Evolutionary conservation across 2,329 filamentous ascomycete genomes (phyloP).

Genomic region (Fusarium caatingaense): DNA sequence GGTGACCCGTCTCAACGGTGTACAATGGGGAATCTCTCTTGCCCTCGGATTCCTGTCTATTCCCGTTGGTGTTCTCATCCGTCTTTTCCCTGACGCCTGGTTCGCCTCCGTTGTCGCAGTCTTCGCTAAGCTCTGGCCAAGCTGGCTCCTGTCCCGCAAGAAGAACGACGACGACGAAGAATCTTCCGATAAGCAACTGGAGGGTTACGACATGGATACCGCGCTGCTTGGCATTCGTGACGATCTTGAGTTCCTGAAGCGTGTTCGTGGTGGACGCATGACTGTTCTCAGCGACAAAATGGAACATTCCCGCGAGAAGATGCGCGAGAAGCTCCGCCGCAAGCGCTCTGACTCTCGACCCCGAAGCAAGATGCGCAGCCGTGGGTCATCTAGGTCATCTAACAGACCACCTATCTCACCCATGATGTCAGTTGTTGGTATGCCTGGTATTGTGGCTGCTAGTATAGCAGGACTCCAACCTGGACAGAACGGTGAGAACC

Average conservation of each 20-base stretch:
- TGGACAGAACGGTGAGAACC: slow-evolving; percentile 23
- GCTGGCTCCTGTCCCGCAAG: slow-evolving; percentile 32
- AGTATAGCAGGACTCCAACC: slow-evolving; percentile 32
- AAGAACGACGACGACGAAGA: slow-evolving; percentile 31
- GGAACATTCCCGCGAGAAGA: slow-evolving; percentile 31
- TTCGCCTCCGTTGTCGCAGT: slow-evolving; percentile 35
- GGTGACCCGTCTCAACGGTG: slow-evolving; percentile 69
- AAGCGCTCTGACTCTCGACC: slow-evolving; percentile 38
- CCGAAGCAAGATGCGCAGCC: slow-evolving; percentile 32
- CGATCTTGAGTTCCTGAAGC: slow-evolving; percentile 36
- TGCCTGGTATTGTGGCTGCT: slow-evolving; percentile 39
- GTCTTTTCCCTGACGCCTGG: slow-evolving; percentile 76
- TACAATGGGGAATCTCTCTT: slow-evolving; percentile 85
- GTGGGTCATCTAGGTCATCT: slow-evolving; percentile 34
- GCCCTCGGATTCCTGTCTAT: slow-evolving; percentile 80
- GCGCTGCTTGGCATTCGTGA: slow-evolving; percentile 35
- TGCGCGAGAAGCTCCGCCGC: slow-evolving; percentile 27
- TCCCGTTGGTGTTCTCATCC: slow-evolving; percentile 77
- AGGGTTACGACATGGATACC: slow-evolving; percentile 35
- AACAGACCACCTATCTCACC: slow-evolving; percentile 38
- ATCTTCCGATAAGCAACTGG: slow-evolving; percentile 26
- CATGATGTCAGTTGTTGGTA: slow-evolving; percentile 39
- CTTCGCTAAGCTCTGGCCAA: slow-evolving; percentile 29
- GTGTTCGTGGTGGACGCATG: slow-evolving; percentile 36
- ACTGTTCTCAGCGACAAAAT: slow-evolving; percentile 34